phyloP scores from a whole-genome alignment of 306 rosid genomes.

The Alnus glutinosa region DNA sequence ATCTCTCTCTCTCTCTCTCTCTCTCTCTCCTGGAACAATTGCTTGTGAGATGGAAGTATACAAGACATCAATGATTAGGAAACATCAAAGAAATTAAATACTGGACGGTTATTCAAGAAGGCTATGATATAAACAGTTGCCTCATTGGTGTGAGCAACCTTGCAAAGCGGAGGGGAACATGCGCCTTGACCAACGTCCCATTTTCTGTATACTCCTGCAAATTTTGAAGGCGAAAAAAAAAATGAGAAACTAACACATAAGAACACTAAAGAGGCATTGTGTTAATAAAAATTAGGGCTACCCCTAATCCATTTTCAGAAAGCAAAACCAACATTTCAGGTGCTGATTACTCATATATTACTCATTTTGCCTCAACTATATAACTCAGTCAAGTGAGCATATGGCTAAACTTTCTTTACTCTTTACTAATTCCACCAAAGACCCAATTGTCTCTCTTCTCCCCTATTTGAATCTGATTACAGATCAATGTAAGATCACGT shows the following conservation, averaged over 20 bases:
- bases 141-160: slow-evolving; percentile 94
- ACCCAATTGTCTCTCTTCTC: neutral
- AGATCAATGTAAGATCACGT: neutral
- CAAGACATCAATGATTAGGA: slow-evolving; percentile 11
- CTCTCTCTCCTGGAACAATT: neutral
- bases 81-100: slow-evolving; percentile 10
- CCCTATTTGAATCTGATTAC: neutral
- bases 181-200: slow-evolving; percentile 85
- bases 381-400: neutral
- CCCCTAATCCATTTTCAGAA: neutral
- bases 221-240: slow-evolving; percentile 11
- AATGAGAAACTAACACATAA: slow-evolving; percentile 12
- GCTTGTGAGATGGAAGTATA: neutral
- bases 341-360: neutral
- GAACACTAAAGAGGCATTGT: slow-evolving; percentile 14
- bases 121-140: slow-evolving; percentile 61
- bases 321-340: neutral
- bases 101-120: slow-evolving; percentile 14
- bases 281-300: neutral
- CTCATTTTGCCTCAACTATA: neutral
- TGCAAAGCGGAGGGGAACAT: slow-evolving; percentile 91
- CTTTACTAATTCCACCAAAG: neutral
- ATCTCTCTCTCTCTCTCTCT: neutral
- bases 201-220: slow-evolving; percentile 77
- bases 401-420: neutral